These are phyloP conservation scores for Chaetomium tenue DNA, from an alignment of 495 filamentous ascomycete species.

Conservation along the genomic window DNA sequence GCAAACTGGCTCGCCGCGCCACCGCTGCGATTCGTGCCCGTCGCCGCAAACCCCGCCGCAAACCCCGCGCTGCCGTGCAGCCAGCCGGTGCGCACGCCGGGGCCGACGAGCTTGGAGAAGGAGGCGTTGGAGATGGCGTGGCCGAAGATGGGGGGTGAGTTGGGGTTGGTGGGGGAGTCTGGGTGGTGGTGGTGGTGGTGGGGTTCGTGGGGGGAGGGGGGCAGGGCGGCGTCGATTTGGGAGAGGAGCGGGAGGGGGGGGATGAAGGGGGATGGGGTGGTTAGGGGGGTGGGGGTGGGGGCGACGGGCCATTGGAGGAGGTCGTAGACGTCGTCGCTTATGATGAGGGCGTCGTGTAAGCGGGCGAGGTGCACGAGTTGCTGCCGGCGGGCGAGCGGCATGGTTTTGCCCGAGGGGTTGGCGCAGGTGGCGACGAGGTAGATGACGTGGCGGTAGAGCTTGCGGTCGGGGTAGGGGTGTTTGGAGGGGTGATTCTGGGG, in stretches of 20 bases:
- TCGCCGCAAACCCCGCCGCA: slow-evolving; percentile 65
- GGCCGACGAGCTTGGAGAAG: slow-evolving; percentile 82
- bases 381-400: slow-evolving; percentile 60
- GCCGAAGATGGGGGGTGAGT: slow-evolving; percentile 50
- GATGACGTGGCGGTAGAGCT: slow-evolving; percentile 78
- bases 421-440: slow-evolving; percentile 81
- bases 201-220: slow-evolving; percentile 42
- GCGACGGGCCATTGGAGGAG: slow-evolving; percentile 67
- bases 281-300: slow-evolving; percentile 20
- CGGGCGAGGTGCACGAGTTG: slow-evolving; percentile 66
- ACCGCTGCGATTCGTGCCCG: slow-evolving; percentile 67
- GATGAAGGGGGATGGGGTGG: slow-evolving; percentile 3
- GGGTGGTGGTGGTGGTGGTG: too few relatives aligned
- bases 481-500: slow-evolving; percentile 32
- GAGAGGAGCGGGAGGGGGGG: slow-evolving; percentile 62
- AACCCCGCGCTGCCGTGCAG: slow-evolving; percentile 68
- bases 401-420: slow-evolving; percentile 76
- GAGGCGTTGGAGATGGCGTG: slow-evolving; percentile 77
- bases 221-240: slow-evolving; percentile 63
- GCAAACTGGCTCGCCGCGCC: slow-evolving; percentile 72
- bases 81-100: slow-evolving; percentile 80
- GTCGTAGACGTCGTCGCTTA: slow-evolving; percentile 93
- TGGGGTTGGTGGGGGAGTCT: slow-evolving; percentile 38
- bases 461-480: slow-evolving; percentile 44
- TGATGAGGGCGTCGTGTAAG: slow-evolving; percentile 68